phyloP scores from a whole-genome alignment of 1,139 yeast species.

The Pichia norvegensis region DNA sequence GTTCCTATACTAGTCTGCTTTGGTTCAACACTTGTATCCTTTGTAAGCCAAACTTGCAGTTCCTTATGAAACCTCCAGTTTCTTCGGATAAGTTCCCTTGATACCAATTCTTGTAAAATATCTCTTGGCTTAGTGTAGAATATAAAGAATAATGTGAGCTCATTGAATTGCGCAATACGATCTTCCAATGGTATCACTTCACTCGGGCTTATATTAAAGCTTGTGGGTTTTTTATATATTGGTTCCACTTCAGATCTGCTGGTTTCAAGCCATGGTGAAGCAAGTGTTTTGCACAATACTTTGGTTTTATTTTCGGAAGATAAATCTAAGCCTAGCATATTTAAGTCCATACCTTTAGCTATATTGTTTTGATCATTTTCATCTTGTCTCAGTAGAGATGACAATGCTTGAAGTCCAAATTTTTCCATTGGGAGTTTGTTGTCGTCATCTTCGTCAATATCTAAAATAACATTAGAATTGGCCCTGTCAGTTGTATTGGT shows the following conservation, averaged over 20 bases:
- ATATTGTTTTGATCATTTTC: conserved; percentile 57
- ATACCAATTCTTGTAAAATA: conserved; percentile 87
- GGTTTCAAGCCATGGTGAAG: conserved; percentile 94
- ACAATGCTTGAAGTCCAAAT: conserved; percentile 71
- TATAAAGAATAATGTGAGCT: conserved; percentile 87
- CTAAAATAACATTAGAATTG: background rate
- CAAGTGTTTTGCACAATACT: conserved; percentile 60
- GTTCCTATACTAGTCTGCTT: conserved; percentile 76
- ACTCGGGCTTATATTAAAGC: conserved; percentile 41
- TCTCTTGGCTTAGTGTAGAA: conserved; percentile 94
- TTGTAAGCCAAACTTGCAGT: conserved; percentile 92
- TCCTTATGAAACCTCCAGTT: conserved; percentile 98
- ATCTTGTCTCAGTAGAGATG: conserved; percentile 62
- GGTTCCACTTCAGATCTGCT: conserved; percentile 91
- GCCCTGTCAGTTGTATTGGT: background rate
- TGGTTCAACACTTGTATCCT: conserved; percentile 87
- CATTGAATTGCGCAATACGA: conserved; percentile 70
- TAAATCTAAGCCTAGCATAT: conserved; percentile 65
- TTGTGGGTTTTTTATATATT: conserved; percentile 50
- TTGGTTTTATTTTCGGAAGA: conserved; percentile 32
- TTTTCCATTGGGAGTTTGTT: conserved; percentile 34
- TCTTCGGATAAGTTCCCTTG: conserved; percentile 75
- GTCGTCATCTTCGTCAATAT: conserved; percentile 5
- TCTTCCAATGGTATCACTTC: conserved; percentile 47
- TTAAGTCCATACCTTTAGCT: conserved; percentile 80